Base-by-base conservation (phyloP, 2,329 filamentous ascomycete species). In the Colletotrichum sansevieriae region DNA sequence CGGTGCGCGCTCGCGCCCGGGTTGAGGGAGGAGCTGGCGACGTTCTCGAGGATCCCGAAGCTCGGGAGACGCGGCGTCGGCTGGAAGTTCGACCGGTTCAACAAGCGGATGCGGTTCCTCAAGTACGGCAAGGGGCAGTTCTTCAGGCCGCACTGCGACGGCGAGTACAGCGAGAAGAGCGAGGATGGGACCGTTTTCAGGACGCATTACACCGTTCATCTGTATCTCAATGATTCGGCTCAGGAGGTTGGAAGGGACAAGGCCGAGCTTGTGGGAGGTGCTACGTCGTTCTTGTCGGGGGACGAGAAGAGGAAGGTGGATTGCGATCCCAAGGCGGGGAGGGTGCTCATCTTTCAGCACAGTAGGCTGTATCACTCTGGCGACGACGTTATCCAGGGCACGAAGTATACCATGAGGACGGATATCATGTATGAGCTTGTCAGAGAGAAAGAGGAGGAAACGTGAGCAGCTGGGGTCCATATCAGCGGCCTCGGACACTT, bases 51-150 rank as follows among this genome's bases (percentile, higher is more conserved):
- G 3, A 71, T 67, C 33, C 75, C 74, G 4, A 71, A 74, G 55
- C 46, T 33, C 2, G 18, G 10, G 15, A 55, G 25, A 35, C 49
- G 55, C 7, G 22, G 44, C 41, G 59, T 25, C 62, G 41, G 49
- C 22, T 85, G 84, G 83, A 75, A 76, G 56, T 84, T 87, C 71
- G 70, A 77, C 39, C 72, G 90, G 10, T 76, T 93, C 47, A 96
- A 96, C 76, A 87, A 94, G 75, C 81, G 92, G 41, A 85, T 95
- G 85, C 83, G 93, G 33, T 95, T 95, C 73, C 80, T 97, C 58
- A 90, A 88, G 74, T 96, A 96, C 76, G 84, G 84, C 0, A 79
- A 83, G 0, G 92, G 92, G 0, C 89, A 94, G 73, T 95, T 90
- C 75, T 96, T 97, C 74, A 86, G 84, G 69, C 84, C 90, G 4